These are phyloP conservation scores for Aspergillus quadrilineatus DNA, from an alignment of 2,329 filamentous ascomycete species.

Conservation along the genomic window DNA sequence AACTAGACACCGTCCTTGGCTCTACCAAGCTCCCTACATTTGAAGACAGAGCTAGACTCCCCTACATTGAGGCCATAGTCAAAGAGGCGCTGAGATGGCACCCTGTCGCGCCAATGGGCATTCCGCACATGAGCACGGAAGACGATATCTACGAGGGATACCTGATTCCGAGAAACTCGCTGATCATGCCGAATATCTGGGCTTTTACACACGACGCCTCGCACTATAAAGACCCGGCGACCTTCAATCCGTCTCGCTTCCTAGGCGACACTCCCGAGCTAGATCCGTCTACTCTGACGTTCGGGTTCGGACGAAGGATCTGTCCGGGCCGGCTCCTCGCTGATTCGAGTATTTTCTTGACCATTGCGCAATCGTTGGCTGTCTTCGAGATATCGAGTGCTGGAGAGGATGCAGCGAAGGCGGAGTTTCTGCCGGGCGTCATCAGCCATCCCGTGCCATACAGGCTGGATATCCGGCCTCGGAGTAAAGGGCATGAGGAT, in stretches of 20 bases:
- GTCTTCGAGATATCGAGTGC: neutral
- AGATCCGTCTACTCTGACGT: conserved; percentile 5
- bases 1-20: conserved; percentile 10
- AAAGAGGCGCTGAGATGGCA: conserved; percentile 16
- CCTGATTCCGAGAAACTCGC: conserved; percentile 6
- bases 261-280: neutral
- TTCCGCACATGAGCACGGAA: conserved; percentile 6
- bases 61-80: conserved; percentile 13
- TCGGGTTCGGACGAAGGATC: conserved; percentile 12
- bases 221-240: neutral
- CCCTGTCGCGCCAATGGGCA: conserved; percentile 5
- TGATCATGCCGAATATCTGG: conserved; percentile 15
- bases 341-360: conserved; percentile 3
- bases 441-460: conserved; percentile 14
- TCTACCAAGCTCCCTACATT: neutral
- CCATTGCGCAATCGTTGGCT: neutral
- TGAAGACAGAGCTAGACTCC: conserved; percentile 2
- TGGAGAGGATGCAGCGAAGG: neutral
- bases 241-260: conserved; percentile 13
- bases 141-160: conserved; percentile 12
- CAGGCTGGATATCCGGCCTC: neutral
- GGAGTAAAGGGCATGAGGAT: neutral
- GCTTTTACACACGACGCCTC: conserved; percentile 11
- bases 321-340: conserved; percentile 9
- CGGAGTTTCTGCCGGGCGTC: conserved; percentile 1